These are phyloP conservation scores for Musa acuminata DNA, from an alignment of 176 grass and related monocot genomes.

Conservation along the genomic window DNA sequence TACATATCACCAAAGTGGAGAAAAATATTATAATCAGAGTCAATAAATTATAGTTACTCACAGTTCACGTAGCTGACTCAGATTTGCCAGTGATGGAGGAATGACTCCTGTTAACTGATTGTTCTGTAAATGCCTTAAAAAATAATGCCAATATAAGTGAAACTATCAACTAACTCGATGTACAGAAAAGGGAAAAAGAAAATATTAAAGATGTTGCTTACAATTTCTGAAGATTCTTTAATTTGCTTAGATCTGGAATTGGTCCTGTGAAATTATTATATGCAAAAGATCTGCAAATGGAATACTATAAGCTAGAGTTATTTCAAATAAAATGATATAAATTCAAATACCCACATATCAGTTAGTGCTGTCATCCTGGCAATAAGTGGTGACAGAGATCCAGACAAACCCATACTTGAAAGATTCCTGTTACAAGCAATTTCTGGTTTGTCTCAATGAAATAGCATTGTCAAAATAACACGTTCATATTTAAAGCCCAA, in stretches of 20 bases:
- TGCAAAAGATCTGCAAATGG: constrained; percentile 57
- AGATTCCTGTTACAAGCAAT: constrained; percentile 42
- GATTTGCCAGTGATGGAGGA: constrained; percentile 40
- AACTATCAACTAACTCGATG: constrained; percentile 9
- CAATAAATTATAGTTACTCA: constrained; percentile 31
- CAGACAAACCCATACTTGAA: constrained; percentile 61
- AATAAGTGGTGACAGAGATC: constrained; percentile 52
- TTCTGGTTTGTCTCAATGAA: constrained; percentile 6
- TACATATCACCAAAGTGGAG: neutral
- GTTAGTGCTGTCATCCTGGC: constrained; percentile 56
- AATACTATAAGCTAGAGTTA: constrained; percentile 23
- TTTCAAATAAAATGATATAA: constrained; percentile 8
- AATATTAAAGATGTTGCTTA: constrained; percentile 26
- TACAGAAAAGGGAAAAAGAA: constrained; percentile 6
- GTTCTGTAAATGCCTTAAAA: constrained; percentile 67
- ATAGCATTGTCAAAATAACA: constrained; percentile 11
- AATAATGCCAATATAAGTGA: constrained; percentile 17
- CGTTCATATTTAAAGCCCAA: constrained; percentile 11
- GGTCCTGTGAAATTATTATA: constrained; percentile 53
- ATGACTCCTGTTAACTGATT: constrained; percentile 61
- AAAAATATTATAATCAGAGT: constrained; percentile 11
- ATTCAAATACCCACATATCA: constrained; percentile 51
- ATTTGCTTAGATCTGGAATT: constrained; percentile 62
- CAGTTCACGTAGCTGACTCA: constrained; percentile 44
- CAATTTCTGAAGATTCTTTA: constrained; percentile 48